Percentiles rank a stretch among this genome's conserved stretches.
phyloP scores from a whole-genome alignment of 192 early-diverging fungal species.

The Allomyces macrogynus region DNA sequence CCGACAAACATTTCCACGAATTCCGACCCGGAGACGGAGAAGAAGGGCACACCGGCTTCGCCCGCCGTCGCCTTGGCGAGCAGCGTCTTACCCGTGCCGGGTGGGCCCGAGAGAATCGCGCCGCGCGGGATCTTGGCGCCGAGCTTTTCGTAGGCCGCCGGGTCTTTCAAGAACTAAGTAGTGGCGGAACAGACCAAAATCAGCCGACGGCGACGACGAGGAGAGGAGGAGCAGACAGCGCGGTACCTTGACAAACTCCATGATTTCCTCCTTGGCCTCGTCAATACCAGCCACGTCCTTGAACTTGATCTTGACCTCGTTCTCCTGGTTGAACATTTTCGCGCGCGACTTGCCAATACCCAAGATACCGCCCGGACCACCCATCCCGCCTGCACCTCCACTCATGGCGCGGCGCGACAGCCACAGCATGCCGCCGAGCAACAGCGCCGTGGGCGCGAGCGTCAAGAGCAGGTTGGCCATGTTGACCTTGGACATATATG shows the following conservation, averaged over 20 bases:
- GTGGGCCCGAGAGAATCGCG: slow-evolving; percentile 79
- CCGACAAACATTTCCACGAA: slow-evolving; percentile 99
- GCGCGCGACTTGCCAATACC: slow-evolving; percentile 91
- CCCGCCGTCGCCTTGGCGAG: slow-evolving; percentile 98
- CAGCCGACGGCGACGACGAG: no score
- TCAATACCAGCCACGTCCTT: slow-evolving; percentile 98
- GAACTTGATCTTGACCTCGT: slow-evolving; percentile 87
- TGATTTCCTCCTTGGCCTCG: slow-evolving; percentile 98
- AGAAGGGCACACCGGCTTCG: slow-evolving; percentile 92
- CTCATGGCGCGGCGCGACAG: slow-evolving; percentile 57
- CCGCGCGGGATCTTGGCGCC: slow-evolving; percentile 99
- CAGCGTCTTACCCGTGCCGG: slow-evolving; percentile 96
- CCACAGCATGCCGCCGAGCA: slow-evolving; percentile 74
- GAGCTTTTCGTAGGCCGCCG: slow-evolving; percentile 66
- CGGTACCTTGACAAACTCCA: slow-evolving; percentile 89
- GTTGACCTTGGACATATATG: slow-evolving; percentile 67
- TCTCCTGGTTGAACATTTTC: slow-evolving; percentile 93
- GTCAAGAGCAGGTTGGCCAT: slow-evolving; percentile 54
- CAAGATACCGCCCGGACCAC: slow-evolving; percentile 63
- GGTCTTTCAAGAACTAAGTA: slow-evolving; percentile 69
- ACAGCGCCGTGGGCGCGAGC: slow-evolving; percentile 76
- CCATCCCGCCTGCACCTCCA: slow-evolving; percentile 17
- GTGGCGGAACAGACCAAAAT: neutral
- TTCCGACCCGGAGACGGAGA: slow-evolving; percentile 96
- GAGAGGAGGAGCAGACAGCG: neutral